A percentile compares a stretch with the other conserved stretches of the same genome.
These are phyloP conservation scores for Leishmania lainsoni DNA, from an alignment of 208 protist genomes.

Conservation along the genomic window DNA sequence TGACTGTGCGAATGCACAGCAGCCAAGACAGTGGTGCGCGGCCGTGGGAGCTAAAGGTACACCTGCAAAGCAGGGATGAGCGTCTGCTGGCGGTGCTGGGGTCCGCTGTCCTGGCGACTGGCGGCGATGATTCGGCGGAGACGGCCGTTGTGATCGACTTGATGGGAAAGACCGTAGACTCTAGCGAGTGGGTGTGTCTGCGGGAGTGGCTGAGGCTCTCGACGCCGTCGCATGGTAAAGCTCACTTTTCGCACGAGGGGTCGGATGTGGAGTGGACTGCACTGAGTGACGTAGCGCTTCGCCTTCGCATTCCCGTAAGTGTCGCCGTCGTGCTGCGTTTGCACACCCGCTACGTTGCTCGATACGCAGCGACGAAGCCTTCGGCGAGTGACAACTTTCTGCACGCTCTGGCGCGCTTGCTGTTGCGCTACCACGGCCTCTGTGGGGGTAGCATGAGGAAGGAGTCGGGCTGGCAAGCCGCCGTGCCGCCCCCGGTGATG, in stretches of 20 bases:
- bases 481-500: constrained; percentile 35
- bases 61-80: constrained; percentile 8
- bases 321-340: constrained; percentile 7
- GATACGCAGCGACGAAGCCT: not conserved
- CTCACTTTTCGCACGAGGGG: not conserved
- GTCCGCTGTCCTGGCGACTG: not conserved
- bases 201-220: constrained; percentile 11
- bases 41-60: constrained; percentile 6
- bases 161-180: not conserved
- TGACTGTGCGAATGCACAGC: not conserved
- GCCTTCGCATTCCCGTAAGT: constrained; percentile 15
- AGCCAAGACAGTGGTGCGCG: not conserved
- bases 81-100: not conserved
- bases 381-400: constrained; percentile 10
- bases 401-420: constrained; percentile 27
- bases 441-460: constrained; percentile 28
- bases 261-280: not conserved
- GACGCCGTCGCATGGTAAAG: not conserved
- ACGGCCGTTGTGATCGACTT: constrained; percentile 24
- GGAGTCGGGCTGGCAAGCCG: constrained; percentile 47
- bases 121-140: not conserved
- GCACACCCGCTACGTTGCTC: constrained; percentile 6
- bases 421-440: constrained; percentile 46
- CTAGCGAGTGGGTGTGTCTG: not conserved
- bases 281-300: not conserved